Evolutionary conservation across 2,329 filamentous ascomycete genomes (phyloP).

Genomic region (Trematosphaeria pertusa): DNA sequence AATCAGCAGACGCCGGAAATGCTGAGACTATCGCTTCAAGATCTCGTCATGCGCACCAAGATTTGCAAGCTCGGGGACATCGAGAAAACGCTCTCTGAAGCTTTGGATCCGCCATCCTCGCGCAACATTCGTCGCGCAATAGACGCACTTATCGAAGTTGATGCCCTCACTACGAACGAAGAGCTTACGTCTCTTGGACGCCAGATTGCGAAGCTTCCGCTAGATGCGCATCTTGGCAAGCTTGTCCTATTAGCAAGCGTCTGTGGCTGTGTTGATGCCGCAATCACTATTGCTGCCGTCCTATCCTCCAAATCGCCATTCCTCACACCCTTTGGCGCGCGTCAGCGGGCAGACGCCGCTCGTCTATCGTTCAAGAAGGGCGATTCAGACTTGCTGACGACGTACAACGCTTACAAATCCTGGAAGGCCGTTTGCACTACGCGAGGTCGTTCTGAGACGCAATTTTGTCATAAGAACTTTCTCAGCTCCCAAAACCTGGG

Average conservation of each 20-base stretch:
- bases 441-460: slow-evolving; percentile 75
- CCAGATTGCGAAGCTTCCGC: slow-evolving; percentile 84
- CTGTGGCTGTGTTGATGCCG: slow-evolving; percentile 90
- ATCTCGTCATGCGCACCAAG: slow-evolving; percentile 94
- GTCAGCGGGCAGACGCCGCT: slow-evolving; percentile 80
- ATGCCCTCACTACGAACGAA: slow-evolving; percentile 81
- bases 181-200: slow-evolving; percentile 85
- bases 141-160: slow-evolving; percentile 91
- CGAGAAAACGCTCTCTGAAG: slow-evolving; percentile 85
- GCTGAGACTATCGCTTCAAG: slow-evolving; percentile 90
- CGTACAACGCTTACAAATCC: slow-evolving; percentile 89
- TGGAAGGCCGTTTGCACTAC: slow-evolving; percentile 86
- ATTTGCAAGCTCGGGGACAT: slow-evolving; percentile 96
- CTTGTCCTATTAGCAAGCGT: slow-evolving; percentile 84
- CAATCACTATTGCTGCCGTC: slow-evolving; percentile 89
- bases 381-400: slow-evolving; percentile 89
- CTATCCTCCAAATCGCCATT: slow-evolving; percentile 96
- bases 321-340: slow-evolving; percentile 82
- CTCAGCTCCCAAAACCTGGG: slow-evolving; percentile 85
- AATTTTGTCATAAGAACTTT: slow-evolving; percentile 95
- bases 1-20: slow-evolving; percentile 97
- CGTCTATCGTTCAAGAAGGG: slow-evolving; percentile 79
- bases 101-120: slow-evolving; percentile 85
- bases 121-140: slow-evolving; percentile 94
- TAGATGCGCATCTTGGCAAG: slow-evolving; percentile 95